These are phyloP conservation scores for Orobanche coerulescens DNA, from an alignment of 257 asterid species.

Conservation along the genomic window DNA sequence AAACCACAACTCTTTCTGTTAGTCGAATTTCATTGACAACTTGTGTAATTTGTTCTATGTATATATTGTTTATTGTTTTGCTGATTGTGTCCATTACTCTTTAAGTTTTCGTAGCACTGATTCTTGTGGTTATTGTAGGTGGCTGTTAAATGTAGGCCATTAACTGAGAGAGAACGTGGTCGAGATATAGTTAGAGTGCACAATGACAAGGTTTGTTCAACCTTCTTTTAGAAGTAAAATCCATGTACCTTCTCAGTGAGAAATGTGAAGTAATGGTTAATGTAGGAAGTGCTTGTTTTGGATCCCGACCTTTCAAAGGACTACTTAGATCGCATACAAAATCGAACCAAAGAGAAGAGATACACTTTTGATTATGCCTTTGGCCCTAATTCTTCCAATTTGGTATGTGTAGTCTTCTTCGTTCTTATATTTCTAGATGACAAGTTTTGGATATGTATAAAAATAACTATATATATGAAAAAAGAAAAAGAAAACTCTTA, in stretches of 20 bases:
- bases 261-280: constrained; percentile 21
- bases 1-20: constrained; percentile 71
- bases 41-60: neutral
- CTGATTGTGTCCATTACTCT: neutral
- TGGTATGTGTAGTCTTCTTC: constrained; percentile 33
- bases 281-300: constrained; percentile 79
- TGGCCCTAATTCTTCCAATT: constrained; percentile 63
- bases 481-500: neutral
- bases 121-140: constrained; percentile 39
- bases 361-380: constrained; percentile 81
- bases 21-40: constrained; percentile 17
- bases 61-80: neutral
- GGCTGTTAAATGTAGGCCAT: constrained; percentile 91
- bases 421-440: neutral
- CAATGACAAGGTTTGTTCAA: constrained; percentile 50
- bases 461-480: neutral
- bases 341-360: constrained; percentile 71
- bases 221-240: constrained; percentile 7
- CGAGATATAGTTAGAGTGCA: constrained; percentile 73
- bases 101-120: neutral
- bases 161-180: constrained; percentile 57
- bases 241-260: constrained; percentile 11
- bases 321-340: constrained; percentile 73
- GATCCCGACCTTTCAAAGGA: constrained; percentile 94
- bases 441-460: neutral